Evolutionary conservation across 495 filamentous ascomycete species (phyloP).

Genomic region (Bryoglossum gracile): DNA sequence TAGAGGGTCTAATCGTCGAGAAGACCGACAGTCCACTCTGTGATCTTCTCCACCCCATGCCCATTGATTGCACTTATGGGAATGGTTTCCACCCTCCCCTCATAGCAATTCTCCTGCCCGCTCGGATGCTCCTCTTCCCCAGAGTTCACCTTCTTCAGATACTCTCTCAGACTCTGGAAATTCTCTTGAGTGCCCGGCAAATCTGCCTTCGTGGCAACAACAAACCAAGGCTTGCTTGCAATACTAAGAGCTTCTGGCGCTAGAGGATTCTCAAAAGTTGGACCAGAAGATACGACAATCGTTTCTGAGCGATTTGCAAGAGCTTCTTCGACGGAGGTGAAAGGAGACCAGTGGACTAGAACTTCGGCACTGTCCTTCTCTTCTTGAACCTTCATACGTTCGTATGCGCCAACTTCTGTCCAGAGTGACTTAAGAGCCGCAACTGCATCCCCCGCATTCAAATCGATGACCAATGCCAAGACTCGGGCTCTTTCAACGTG

Average conservation of each 20-base stretch:
- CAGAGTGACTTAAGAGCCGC: conserved; percentile 71
- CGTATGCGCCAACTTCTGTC: conserved; percentile 84
- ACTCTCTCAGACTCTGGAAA: conserved; percentile 59
- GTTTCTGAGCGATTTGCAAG: conserved; percentile 16
- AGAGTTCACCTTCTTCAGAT: conserved; percentile 53
- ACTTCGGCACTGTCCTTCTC: conserved; percentile 43
- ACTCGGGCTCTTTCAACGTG: conserved; percentile 92
- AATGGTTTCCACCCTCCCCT: conserved; percentile 55
- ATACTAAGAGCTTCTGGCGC: conserved; percentile 47
- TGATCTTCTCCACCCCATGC: conserved; percentile 72
- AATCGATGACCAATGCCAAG: conserved; percentile 87
- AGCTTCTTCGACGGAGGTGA: conserved; percentile 20
- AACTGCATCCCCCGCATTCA: conserved; percentile 72
- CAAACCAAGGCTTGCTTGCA: conserved; percentile 90
- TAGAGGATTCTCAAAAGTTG: conserved; percentile 20
- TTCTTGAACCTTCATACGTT: conserved; percentile 59
- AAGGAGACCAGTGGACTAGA: conserved; percentile 24
- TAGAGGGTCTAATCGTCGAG: conserved; percentile 31
- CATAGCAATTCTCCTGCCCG: conserved; percentile 60
- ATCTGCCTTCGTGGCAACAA: conserved; percentile 93
- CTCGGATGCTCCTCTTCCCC: conserved; percentile 62
- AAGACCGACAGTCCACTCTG: conserved; percentile 68
- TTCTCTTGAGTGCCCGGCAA: conserved; percentile 70
- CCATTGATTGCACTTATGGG: conserved; percentile 84
- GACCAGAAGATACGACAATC: conserved; percentile 31